Evolutionary conservation across 805 yeast genomes (phyloP).

Genomic region (Jamesozyma spencerorum): DNA sequence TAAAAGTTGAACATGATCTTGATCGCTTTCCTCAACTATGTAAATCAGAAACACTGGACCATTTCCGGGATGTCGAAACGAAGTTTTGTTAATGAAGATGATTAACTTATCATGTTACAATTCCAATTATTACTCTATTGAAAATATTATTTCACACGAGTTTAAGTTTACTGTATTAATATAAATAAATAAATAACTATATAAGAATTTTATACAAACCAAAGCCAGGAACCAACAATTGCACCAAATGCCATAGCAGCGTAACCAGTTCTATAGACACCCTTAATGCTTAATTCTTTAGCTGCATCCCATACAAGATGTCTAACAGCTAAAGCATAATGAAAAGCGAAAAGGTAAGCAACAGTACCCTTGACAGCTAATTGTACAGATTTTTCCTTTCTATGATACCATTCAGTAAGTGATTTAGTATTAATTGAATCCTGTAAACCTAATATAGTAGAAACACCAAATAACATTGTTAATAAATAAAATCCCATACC

Average conservation of each 20-base stretch:
- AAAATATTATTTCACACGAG: no score
- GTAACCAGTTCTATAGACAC: constrained; percentile 90
- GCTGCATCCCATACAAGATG: constrained; percentile 93
- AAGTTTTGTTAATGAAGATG: no score
- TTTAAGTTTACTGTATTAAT: no score
- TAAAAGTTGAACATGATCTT: no score
- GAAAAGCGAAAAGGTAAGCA: constrained; percentile 82
- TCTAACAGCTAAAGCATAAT: constrained; percentile 78
- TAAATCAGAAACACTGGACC: no score
- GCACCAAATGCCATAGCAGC: constrained; percentile 59
- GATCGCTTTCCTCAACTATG: no score
- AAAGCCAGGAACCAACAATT: constrained; percentile 48
- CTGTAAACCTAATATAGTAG: constrained; percentile 50
- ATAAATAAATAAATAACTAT: no score
- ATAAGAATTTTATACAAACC: constrained; percentile 26
- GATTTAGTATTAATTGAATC: constrained; percentile 25
- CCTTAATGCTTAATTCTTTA: constrained; percentile 65
- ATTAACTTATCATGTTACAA: no score
- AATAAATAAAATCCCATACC: constrained; percentile 73
- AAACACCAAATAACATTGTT: constrained; percentile 64
- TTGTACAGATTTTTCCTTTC: constrained; percentile 57
- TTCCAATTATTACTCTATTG: no score
- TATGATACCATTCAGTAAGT: constrained; percentile 33
- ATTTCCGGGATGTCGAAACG: no score
- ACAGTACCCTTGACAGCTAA: constrained; percentile 55